Evolutionary conservation across 108 stramenopile genomes (phyloP), one percentile per base, ranked within the genome.

Genomic region (Cyclostephanos tholiformis): DNA sequence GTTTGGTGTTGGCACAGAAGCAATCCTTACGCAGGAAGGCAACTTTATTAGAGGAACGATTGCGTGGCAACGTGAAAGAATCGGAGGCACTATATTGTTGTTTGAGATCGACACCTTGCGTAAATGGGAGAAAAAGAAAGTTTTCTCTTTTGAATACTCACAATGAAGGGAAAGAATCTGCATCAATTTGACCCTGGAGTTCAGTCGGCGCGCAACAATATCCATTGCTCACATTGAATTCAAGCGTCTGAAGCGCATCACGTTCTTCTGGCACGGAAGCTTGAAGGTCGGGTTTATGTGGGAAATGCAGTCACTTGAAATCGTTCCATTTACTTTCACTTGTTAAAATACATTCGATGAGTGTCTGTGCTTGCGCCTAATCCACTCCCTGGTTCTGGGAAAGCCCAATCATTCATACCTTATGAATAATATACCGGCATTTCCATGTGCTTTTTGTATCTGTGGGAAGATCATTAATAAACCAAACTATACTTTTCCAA

Each of bases 11-110:
- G 19, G 4, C 23, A 22, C 46, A n/a, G 10, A 63, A 53, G 29
- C 63, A 57, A 22, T 6, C 35, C 6, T 13, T 73, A 23, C 63
- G 63, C 14, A 53, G 55, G 19, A 56, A 3, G 19, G 55, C 69
- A 17, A 63, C 69, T 30, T 49, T 77, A 29, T 49, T 77, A n/a
- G 76, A 70, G 51, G 76, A 46, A 11, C 64, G 56, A 35, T 50
- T 77, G 35, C 67, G 76, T 53, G 76, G 76, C 23, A 77, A 77
- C 70, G 63, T 62, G 10, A 77, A 77, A 69, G 76, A 77, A 30
- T 70, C 69, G 27, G 67, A 77, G 55, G 76, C 76, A 11, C 25
- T 77, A 6, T 62, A 70, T 17, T 77, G 68, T 49, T 52, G 69
- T 53, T 55, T 70, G 6, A 69, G 63, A 65, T 77, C 76, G 39